Base-by-base conservation (phyloP, 371 early-diverging fungal genomes). In the Batkoa obscura region DNA sequence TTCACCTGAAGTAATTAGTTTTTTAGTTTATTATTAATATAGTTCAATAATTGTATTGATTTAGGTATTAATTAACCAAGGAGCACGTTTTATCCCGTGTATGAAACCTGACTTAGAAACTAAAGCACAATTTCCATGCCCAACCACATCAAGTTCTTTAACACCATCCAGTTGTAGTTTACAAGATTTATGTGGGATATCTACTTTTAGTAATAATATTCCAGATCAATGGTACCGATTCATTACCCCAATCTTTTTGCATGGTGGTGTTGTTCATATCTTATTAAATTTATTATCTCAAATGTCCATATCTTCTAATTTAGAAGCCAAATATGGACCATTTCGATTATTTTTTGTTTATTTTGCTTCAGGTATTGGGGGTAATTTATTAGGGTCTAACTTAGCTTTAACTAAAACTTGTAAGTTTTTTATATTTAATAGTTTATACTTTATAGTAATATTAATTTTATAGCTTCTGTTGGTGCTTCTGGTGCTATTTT, bases 401-500 rank as follows among this genome's bases (percentile, higher is more conserved):
- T 73, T 83, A 57, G 69, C 73, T 0, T 73, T 72, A 1, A 56
- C 70, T 12, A 60, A 64, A 34, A 66, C 76, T 53, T 67, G 73
- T 73, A 67, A 64, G 71, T 61, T 0, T 48, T 32, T 39, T 53
- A 32, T 15, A n/a, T n/a, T n/a, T n/a, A 6, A 10, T 56, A 36
- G 13, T 17, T 9, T 39, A 38, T 47, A 53, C 15, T 23, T 23
- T 23, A 23, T 23, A 23, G 23, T 23, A 23, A 23, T 23, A 23
- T 23, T 23, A 23, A 30, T 12, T 13, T 37, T 17, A 23, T 60
- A 68, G 77, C 79, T 2, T 80, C 82, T 0, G 81, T 88, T 59
- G 93, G 93, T 0, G 79, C 81, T 41, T 86, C 87, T 3, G 90
- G 93, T 17, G 75, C 87, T 1, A 63, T 89, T 15, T 89, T 85